Conservation (phyloP, 192 early-diverging fungal species). For the Umbelopsis sp. region DNA sequence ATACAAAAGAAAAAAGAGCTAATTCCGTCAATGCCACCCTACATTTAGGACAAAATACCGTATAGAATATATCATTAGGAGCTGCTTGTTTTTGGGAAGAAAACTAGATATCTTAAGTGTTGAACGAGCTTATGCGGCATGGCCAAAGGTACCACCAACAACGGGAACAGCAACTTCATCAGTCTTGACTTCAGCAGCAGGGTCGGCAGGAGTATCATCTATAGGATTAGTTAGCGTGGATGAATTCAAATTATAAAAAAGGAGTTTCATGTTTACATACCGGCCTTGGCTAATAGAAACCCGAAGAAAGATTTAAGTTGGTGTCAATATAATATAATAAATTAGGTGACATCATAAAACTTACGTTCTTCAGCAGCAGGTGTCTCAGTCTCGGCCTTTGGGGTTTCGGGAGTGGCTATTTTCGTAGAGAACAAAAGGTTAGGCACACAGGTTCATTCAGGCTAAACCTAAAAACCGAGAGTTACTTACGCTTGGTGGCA, state of each 20-base stretch:
- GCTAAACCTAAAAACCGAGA: no score
- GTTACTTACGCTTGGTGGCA: constrained; percentile 13
- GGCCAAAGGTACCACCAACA: background rate
- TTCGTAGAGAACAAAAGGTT: background rate
- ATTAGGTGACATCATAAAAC: background rate
- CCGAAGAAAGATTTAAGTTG: background rate
- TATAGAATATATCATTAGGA: constrained; percentile 15
- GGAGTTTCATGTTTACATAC: background rate
- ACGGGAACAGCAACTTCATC: background rate
- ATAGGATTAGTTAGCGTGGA: background rate
- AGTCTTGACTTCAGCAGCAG: constrained; percentile 6
- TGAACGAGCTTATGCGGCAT: background rate
- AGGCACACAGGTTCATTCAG: background rate
- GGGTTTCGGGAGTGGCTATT: constrained; percentile 3
- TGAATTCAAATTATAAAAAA: background rate
- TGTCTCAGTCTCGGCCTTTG: background rate
- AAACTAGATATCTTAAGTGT: constrained; percentile 18
- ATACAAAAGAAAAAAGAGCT: constrained; percentile 6
- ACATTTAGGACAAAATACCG: constrained; percentile 6
- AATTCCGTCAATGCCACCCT: constrained; percentile 2
- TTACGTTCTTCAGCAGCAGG: constrained; percentile 8
- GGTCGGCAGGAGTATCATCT: background rate
- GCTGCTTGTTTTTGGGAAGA: background rate
- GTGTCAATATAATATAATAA: background rate
- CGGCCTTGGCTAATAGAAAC: background rate